Evolutionary conservation across 2,329 filamentous ascomycete species (phyloP), one percentile per base, ranked within the genome.

Genomic region (Aspergillus sp.): DNA sequence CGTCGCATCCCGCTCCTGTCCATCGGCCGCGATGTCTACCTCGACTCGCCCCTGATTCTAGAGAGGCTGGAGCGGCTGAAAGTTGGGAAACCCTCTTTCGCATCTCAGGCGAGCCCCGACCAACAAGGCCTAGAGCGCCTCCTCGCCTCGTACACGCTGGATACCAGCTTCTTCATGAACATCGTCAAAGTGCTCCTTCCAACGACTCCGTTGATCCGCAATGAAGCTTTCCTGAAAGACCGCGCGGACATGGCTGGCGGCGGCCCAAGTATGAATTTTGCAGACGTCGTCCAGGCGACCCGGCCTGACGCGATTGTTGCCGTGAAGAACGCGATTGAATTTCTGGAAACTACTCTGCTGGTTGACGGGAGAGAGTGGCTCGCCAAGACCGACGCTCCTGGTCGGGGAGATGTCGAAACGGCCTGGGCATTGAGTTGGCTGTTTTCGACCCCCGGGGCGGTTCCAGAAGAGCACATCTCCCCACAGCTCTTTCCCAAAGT

Each of bases 11-110:
- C 57, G 13, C 57, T 59, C 1, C 57, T 59, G 41, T 17, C 57
- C 4, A 54, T 59, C 43, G 50, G 57, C 7, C 57, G 57, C 19
- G 57, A 59, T 17, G 45, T 59, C 30, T 59, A 59, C 43, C 50
- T 59, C 30, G 57, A 59, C 45, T 54, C 57, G 9, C 57, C 22
- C 50, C 28, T 59, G n/a, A 59, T 59, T 43, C 43, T 58, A 9
- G 28, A 43, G 4, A 22, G 19, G 6, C 48, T 59, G 17, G 51
- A 59, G 43, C 57, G 46, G 1, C 19, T 49, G n/a, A 50, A 54
- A 28, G 38, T 23, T 41, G 30, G 15, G 1, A 31, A 49, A 17
- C 57, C 56, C 7, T 30, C 57, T 3, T 54, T 59, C 23, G 28
- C 50, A 15, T 6, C 41, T 4, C 22, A 9, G 5, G 5, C 31